These are phyloP conservation scores for Ogataea trehaloabstinens DNA, from an alignment of 805 yeast genomes.

Conservation along the genomic window DNA sequence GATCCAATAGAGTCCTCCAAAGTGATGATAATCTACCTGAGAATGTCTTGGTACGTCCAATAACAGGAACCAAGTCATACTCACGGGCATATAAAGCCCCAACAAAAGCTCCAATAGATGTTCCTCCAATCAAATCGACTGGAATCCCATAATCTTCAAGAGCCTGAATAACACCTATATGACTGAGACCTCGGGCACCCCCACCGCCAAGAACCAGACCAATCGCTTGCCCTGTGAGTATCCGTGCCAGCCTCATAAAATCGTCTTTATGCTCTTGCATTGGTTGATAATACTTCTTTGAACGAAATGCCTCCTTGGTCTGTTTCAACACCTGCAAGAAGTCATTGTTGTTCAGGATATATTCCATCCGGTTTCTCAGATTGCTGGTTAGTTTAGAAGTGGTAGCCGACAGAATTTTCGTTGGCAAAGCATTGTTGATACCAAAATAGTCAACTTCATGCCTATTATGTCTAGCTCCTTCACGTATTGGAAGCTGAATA, in stretches of 20 bases:
- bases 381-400: slow-evolving; percentile 26
- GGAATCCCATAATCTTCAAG: slow-evolving; percentile 92
- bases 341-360: slow-evolving; percentile 27
- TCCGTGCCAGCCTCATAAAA: slow-evolving; percentile 83
- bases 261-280: slow-evolving; percentile 73
- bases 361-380: slow-evolving; percentile 27
- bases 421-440: slow-evolving; percentile 1
- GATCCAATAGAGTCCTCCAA: slow-evolving; percentile 82
- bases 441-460: slow-evolving; percentile 19
- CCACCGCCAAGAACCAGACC: slow-evolving; percentile 97
- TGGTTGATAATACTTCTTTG: slow-evolving; percentile 30
- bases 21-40: slow-evolving; percentile 75
- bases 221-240: slow-evolving; percentile 88
- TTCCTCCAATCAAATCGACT: slow-evolving; percentile 91
- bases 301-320: slow-evolving; percentile 23
- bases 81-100: slow-evolving; percentile 95
- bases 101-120: slow-evolving; percentile 93
- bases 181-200: slow-evolving; percentile 93
- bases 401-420: slow-evolving; percentile 18
- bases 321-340: slow-evolving; percentile 28
- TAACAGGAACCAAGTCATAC: slow-evolving; percentile 85
- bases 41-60: slow-evolving; percentile 85
- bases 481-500: slow-evolving; percentile 55
- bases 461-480: slow-evolving; percentile 7
- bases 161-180: slow-evolving; percentile 87